These are phyloP conservation scores for Dianthus caryophyllus DNA, from an alignment of 148 eudicot genomes.

Conservation along the genomic window DNA sequence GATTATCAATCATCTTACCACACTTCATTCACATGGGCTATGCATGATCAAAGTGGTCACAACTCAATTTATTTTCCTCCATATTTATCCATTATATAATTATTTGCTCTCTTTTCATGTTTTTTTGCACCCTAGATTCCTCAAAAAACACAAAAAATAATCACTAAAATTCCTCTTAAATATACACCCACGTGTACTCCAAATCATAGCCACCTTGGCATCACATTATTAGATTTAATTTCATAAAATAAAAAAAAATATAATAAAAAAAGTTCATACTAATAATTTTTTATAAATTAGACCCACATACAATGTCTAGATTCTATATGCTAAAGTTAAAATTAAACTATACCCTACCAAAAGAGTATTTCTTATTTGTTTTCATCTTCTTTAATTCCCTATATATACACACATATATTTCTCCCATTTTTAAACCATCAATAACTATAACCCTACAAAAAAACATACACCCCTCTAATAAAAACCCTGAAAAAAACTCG, in stretches of 20 bases:
- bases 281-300: too few relatives aligned
- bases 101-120: neutral
- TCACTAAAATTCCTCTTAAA: conserved; percentile 17
- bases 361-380: conserved; percentile 25
- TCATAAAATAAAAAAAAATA: neutral
- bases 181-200: conserved; percentile 21
- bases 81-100: conserved; percentile 1
- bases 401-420: neutral
- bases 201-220: conserved; percentile 17
- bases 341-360: neutral
- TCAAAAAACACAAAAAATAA: conserved; percentile 13
- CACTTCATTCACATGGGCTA: conserved; percentile 31
- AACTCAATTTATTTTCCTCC: neutral
- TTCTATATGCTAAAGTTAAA: conserved; percentile 20
- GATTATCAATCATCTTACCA: conserved; percentile 19
- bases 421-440: conserved; percentile 8
- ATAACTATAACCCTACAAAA: neutral
- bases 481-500: too few relatives aligned
- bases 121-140: conserved; percentile 20
- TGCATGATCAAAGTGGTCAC: conserved; percentile 29
- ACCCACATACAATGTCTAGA: conserved; percentile 28
- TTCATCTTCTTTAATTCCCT: conserved; percentile 2
- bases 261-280: too few relatives aligned
- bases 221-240: neutral
- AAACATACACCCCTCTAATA: too few relatives aligned